These are phyloP conservation scores for Oryza glaberrima DNA, from an alignment of 176 grass and related monocot genomes.

Conservation along the genomic window DNA sequence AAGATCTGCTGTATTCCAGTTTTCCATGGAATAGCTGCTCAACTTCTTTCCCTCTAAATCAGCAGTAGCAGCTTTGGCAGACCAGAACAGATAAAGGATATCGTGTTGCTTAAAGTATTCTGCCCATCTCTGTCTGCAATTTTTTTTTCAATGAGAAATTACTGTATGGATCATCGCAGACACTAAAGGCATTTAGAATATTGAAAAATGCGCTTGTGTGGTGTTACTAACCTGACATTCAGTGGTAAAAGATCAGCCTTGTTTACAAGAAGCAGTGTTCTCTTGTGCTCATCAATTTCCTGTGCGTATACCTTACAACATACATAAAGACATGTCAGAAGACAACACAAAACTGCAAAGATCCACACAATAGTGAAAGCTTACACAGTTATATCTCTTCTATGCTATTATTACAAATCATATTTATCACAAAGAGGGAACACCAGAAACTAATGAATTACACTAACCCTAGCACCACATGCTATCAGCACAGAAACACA, in stretches of 20 bases:
- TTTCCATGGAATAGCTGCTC: constrained; percentile 36
- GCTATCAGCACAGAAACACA: background rate
- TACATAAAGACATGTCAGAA: constrained; percentile 27
- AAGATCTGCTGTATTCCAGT: constrained; percentile 42
- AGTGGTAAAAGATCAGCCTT: constrained; percentile 80
- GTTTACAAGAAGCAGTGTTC: constrained; percentile 82
- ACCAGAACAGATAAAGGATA: constrained; percentile 81
- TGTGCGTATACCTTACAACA: constrained; percentile 54
- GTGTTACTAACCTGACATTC: constrained; percentile 56
- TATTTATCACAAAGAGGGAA: constrained; percentile 22
- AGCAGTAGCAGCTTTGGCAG: constrained; percentile 71
- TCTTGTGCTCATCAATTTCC: constrained; percentile 79
- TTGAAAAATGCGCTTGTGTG: background rate
- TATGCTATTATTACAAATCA: background rate
- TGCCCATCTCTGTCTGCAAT: constrained; percentile 67
- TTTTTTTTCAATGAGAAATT: constrained; percentile 29
- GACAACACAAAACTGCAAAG: background rate
- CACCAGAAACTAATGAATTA: background rate
- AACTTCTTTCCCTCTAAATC: constrained; percentile 61
- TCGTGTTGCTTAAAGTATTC: constrained; percentile 66
- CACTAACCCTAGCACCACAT: background rate
- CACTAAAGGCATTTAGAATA: background rate
- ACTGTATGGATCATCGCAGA: constrained; percentile 2
- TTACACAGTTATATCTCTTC: background rate
- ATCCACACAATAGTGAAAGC: background rate